Evolutionary conservation across 2,329 filamentous ascomycete genomes (phyloP).

Genomic region (Pochonia chlamydosporia): DNA sequence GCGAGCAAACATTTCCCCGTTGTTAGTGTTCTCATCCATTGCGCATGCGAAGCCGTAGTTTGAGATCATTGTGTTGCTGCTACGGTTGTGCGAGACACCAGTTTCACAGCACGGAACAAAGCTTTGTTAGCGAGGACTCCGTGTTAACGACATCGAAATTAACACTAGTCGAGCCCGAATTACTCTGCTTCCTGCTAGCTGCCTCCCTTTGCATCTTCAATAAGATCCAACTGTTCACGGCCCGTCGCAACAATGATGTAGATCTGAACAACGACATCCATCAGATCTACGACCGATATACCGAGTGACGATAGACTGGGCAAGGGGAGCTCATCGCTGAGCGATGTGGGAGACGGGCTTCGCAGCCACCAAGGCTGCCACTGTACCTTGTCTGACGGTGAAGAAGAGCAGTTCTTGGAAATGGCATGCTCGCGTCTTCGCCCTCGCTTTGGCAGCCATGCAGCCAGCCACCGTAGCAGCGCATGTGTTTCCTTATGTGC

Average conservation of each 20-base stretch:
- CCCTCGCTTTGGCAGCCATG: slow-evolving; percentile 4
- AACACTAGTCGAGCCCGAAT: not conserved
- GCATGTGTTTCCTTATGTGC: slow-evolving; percentile 65
- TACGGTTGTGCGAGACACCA: not conserved
- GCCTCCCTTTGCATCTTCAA: not conserved
- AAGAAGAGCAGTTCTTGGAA: not conserved
- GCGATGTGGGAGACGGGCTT: not conserved
- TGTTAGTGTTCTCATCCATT: no score
- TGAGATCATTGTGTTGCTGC: not conserved
- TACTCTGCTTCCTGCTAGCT: not conserved
- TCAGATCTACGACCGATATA: not conserved
- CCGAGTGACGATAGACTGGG: not conserved
- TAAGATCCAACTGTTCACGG: not conserved
- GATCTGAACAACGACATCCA: not conserved
- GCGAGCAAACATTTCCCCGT: no score
- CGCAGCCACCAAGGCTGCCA: not conserved
- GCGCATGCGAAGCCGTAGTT: no score
- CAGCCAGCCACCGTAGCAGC: slow-evolving; percentile 21
- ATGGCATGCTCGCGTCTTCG: not conserved
- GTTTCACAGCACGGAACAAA: not conserved
- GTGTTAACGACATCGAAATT: not conserved
- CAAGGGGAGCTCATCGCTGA: not conserved
- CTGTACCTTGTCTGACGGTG: not conserved
- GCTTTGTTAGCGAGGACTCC: not conserved
- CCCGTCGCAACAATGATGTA: not conserved